Evolutionary conservation across 2,329 filamentous ascomycete genomes (phyloP).

Genomic region (Diaporthe citrichinensis): DNA sequence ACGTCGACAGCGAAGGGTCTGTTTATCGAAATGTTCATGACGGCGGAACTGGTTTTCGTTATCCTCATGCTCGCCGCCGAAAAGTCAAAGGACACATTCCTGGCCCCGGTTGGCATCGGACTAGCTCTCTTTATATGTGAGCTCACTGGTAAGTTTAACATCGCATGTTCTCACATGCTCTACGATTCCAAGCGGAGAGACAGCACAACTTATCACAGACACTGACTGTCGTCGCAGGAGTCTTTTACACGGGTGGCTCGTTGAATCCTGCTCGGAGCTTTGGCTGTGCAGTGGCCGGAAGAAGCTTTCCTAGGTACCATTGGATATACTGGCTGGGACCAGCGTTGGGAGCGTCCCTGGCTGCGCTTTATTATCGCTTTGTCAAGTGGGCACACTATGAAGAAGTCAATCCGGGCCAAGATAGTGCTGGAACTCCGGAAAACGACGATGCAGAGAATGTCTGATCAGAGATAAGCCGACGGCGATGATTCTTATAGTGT

Average conservation of each 20-base stretch:
- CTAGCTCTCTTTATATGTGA: slow-evolving; percentile 3
- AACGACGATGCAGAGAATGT: background rate
- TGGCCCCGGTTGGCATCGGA: slow-evolving; percentile 2
- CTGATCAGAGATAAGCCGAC: background rate
- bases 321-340: slow-evolving; percentile 23
- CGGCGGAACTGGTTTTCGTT: slow-evolving; percentile 1
- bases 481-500: too few species aligned
- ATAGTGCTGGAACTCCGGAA: background rate
- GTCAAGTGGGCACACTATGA: slow-evolving; percentile 17
- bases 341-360: background rate
- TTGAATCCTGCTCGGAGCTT: slow-evolving; percentile 16
- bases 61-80: slow-evolving; percentile 8
- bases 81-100: background rate
- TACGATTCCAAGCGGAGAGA: background rate
- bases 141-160: background rate
- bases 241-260: slow-evolving; percentile 7
- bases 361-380: slow-evolving; percentile 4
- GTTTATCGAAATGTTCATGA: slow-evolving; percentile 21
- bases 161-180: background rate
- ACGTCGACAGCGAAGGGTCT: background rate
- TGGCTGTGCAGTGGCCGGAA: background rate
- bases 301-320: background rate
- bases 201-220: background rate
- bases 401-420: slow-evolving; percentile 11
- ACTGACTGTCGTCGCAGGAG: background rate